Percentiles rank a stretch among this genome's conserved stretches.
These are phyloP conservation scores for Citrus cavaleriei DNA, from an alignment of 345 rosid species.

Conservation along the genomic window DNA sequence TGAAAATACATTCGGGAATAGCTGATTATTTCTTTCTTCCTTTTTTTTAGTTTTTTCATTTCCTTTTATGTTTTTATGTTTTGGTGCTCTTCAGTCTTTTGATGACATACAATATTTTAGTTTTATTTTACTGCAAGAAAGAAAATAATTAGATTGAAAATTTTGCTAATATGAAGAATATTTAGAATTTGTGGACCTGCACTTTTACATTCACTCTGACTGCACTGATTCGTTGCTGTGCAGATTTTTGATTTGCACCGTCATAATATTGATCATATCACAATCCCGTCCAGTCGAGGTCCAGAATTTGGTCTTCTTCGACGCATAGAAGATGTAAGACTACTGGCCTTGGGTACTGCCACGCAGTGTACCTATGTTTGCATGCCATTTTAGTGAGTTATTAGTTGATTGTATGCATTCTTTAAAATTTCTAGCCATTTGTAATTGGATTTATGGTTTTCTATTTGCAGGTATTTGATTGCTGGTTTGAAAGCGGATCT, in stretches of 20 bases:
- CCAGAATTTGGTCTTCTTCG: constrained; percentile 77
- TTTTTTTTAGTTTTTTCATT: background rate
- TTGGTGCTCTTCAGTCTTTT: background rate
- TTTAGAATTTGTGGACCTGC: background rate
- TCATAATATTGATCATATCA: constrained; percentile 90
- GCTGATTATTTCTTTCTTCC: background rate
- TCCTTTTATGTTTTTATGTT: constrained; percentile 3
- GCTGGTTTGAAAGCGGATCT: constrained; percentile 99
- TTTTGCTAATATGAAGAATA: background rate
- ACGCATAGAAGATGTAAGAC: constrained; percentile 87
- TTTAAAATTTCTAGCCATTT: background rate
- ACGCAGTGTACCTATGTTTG: background rate
- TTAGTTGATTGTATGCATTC: background rate
- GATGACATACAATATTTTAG: background rate
- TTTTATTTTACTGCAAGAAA: background rate
- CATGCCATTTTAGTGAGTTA: background rate
- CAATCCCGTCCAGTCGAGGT: constrained; percentile 77
- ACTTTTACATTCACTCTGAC: background rate
- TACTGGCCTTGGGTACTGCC: constrained; percentile 1
- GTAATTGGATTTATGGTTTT: constrained; percentile 2
- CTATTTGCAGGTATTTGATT: constrained; percentile 84
- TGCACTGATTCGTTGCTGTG: constrained; percentile 13
- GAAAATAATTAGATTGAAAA: background rate
- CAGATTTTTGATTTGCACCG: constrained; percentile 94
- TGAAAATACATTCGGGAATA: background rate